These are phyloP conservation scores for Trichodelitschia bisporula DNA, from an alignment of 495 filamentous ascomycete species.

Conservation along the genomic window DNA sequence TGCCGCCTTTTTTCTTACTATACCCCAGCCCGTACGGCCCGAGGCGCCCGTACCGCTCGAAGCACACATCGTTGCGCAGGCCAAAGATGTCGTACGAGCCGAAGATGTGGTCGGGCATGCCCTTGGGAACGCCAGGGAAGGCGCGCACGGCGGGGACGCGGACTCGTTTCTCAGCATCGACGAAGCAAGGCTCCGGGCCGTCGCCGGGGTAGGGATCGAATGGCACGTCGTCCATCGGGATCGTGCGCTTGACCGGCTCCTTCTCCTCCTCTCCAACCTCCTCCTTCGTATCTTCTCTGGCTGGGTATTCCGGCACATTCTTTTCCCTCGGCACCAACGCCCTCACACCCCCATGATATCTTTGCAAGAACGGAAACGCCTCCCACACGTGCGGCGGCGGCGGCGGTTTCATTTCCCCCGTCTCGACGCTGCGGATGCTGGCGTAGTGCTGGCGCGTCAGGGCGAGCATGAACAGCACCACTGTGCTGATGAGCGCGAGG, in stretches of 20 bases:
- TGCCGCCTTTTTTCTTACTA: conserved; percentile 44
- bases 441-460: conserved; percentile 44
- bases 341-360: conserved; percentile 66
- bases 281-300: conserved; percentile 19
- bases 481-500: conserved; percentile 35
- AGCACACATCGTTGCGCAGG: conserved; percentile 71
- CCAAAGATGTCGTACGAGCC: conserved; percentile 64
- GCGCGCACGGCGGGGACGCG: conserved; percentile 41
- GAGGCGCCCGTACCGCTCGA: conserved; percentile 71
- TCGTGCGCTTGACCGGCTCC: too few relatives aligned
- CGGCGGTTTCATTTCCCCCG: conserved; percentile 26
- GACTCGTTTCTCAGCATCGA: conserved; percentile 36
- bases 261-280: conserved; percentile 7
- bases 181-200: conserved; percentile 37
- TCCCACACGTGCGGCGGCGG: conserved; percentile 53
- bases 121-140: conserved; percentile 46
- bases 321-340: conserved; percentile 33
- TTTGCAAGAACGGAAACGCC: conserved; percentile 49
- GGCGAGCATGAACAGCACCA: conserved; percentile 46
- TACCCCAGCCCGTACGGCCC: conserved; percentile 86
- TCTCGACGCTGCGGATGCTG: conserved; percentile 33
- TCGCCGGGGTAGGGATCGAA: conserved; percentile 52
- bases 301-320: conserved; percentile 59
- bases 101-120: conserved; percentile 60
- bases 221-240: conserved; percentile 12